Evolutionary conservation across 139 green algal genomes (phyloP), one percentile per base, ranked within the genome.

Genomic region (Chlorella vulgaris): DNA sequence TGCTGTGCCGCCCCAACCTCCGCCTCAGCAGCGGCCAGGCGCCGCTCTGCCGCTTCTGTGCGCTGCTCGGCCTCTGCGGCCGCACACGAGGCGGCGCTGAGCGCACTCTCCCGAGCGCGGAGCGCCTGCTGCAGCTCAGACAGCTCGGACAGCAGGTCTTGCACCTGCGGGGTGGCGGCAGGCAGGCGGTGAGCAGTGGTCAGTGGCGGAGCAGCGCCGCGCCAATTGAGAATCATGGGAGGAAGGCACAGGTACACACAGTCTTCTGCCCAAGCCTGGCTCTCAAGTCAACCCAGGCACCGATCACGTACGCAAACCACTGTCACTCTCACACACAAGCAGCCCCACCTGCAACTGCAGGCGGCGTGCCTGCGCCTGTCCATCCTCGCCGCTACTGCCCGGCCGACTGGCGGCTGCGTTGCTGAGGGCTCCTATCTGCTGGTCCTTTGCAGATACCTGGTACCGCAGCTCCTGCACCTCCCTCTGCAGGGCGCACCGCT

Each of bases 381-480:
- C 55, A 7, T 80, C 55, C 55, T 2, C 38, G 58, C 53, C n/a
- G 8, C 43, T 69, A 35, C 53, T 38, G n/a, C 7, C 42, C 35
- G 24, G 24, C 40, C 53, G 26, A 10, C 53, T 38, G 53, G 42
- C 62, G 38, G 35, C 58, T 28, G 24, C n/a, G 53, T n/a, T 79
- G 73, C 71, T 68, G 24, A 80, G 74, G 10, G 74, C 74, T 0
- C 74, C 74, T 26, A 80, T 69, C 74, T 80, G 74, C 74, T 80
- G 74, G n/a, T 80, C 74, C 58, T 80, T 80, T 29, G 74, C 74
- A 5, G 74, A 80, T 7, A 81, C 29, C 42, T 39, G 50, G 33
- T 53, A 35, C 21, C 76, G 76, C 40, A 81, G 76, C 42, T 74
- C 31, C 2, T 40, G 24, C 31, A 40, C 62, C 61, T 81, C 76